Evolutionary conservation across 2,329 filamentous ascomycete genomes (phyloP).

Genomic region (Diaporthe vaccinii): DNA sequence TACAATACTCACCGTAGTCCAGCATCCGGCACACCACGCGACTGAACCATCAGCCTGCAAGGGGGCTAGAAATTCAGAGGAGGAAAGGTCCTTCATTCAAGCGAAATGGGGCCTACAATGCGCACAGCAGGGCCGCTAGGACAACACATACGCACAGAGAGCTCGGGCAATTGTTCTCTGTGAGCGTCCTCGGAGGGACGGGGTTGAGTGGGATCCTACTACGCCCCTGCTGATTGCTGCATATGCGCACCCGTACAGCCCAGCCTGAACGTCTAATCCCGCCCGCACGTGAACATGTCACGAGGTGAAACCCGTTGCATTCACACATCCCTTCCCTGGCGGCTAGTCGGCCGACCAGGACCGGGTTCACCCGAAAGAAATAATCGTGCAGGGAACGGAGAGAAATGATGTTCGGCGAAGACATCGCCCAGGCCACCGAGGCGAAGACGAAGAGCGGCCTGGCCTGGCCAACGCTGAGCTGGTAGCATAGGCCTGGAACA

Average conservation of each 20-base stretch:
- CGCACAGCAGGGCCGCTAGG: neutral
- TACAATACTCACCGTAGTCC: neutral
- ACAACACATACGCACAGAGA: neutral
- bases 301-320: conserved; percentile 15
- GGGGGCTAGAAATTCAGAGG: neutral
- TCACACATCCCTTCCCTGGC: neutral
- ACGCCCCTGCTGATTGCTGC: neutral
- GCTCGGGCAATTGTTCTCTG: neutral
- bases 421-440: neutral
- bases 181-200: neutral
- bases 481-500: neutral
- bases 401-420: neutral
- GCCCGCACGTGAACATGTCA: conserved; percentile 7
- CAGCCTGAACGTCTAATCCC: neutral
- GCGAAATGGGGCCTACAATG: conserved; percentile 1
- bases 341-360: neutral
- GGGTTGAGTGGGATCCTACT: neutral
- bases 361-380: neutral
- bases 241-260: neutral
- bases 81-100: conserved; percentile 1
- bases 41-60: neutral
- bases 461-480: neutral
- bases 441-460: neutral
- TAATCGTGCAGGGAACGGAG: neutral
- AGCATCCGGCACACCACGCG: neutral